These are phyloP conservation scores for Aspergillus japonicus DNA, from an alignment of 2,329 filamentous ascomycete genomes.

Conservation along the genomic window DNA sequence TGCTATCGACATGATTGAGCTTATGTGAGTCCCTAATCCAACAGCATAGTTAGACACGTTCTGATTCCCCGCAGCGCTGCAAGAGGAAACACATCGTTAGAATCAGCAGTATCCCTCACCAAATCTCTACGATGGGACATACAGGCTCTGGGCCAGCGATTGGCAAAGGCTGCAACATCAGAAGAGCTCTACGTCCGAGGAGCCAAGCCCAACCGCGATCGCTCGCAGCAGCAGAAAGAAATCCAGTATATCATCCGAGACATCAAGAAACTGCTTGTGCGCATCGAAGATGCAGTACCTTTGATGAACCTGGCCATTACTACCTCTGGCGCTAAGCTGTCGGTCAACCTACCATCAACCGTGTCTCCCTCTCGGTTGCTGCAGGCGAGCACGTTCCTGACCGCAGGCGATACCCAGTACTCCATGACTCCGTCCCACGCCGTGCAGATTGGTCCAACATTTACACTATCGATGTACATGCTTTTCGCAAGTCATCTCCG, in stretches of 20 bases:
- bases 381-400: constrained; percentile 89
- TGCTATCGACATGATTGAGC: constrained; percentile 86
- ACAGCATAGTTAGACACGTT: not conserved
- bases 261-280: constrained; percentile 70
- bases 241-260: constrained; percentile 69
- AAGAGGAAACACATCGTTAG: constrained; percentile 74
- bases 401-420: constrained; percentile 81
- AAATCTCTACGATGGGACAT: constrained; percentile 83
- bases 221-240: constrained; percentile 61
- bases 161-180: constrained; percentile 67
- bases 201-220: constrained; percentile 42
- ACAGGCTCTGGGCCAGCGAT: constrained; percentile 70
- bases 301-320: constrained; percentile 91
- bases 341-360: constrained; percentile 72
- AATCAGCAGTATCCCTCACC: constrained; percentile 79
- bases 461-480: constrained; percentile 90
- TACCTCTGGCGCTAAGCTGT: constrained; percentile 84
- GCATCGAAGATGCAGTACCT: constrained; percentile 88
- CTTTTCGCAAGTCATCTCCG: constrained; percentile 78
- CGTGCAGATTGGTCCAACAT: constrained; percentile 83
- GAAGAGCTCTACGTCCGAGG: constrained; percentile 48
- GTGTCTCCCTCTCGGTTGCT: constrained; percentile 88
- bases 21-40: constrained; percentile 61
- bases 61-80: constrained; percentile 53
- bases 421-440: constrained; percentile 60